These are phyloP conservation scores for Alternaria arborescens DNA, from an alignment of 2,329 filamentous ascomycete genomes.

Conservation along the genomic window DNA sequence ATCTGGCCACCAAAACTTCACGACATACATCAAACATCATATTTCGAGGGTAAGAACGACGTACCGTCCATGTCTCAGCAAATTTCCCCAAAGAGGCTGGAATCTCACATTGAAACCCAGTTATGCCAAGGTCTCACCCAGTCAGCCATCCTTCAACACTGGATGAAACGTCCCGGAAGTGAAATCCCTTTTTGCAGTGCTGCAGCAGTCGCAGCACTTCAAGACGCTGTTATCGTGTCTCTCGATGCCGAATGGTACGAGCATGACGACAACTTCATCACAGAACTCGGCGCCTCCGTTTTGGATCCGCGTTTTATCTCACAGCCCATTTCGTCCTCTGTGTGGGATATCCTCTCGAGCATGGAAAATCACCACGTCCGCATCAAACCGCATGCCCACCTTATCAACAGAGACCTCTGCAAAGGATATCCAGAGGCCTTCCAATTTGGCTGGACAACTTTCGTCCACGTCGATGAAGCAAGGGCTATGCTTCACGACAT, in stretches of 20 bases:
- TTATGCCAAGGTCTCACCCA: background rate
- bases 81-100: background rate
- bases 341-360: background rate
- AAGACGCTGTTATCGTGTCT: constrained; percentile 22
- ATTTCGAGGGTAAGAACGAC: background rate
- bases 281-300: constrained; percentile 28
- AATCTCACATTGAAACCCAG: background rate
- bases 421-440: constrained; percentile 22
- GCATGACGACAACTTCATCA: constrained; percentile 16
- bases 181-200: background rate
- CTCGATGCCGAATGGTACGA: constrained; percentile 32
- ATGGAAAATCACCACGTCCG: constrained; percentile 23
- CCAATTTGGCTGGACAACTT: constrained; percentile 27
- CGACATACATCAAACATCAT: background rate
- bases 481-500: constrained; percentile 7
- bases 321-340: background rate
- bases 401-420: constrained; percentile 23
- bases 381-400: constrained; percentile 26
- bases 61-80: background rate
- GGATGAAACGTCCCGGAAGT: background rate
- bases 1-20: background rate
- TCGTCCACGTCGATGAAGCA: constrained; percentile 15
- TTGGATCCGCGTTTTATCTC: constrained; percentile 8
- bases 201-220: background rate
- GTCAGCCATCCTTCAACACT: constrained; percentile 6